Evolutionary conservation across 441 rosid genomes (phyloP).

Genomic region (Populus hybrid): DNA sequence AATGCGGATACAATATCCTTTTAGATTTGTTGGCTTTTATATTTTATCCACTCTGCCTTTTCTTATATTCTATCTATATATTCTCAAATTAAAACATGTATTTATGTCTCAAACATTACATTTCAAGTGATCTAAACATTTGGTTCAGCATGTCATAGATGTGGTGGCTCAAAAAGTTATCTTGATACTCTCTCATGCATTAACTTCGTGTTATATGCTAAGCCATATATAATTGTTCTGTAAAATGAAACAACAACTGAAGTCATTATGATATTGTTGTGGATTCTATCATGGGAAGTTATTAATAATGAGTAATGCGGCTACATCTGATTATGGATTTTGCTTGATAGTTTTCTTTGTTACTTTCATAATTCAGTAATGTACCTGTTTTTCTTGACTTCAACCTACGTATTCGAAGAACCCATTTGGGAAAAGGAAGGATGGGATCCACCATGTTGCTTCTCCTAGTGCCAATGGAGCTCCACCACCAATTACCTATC

Average conservation of each 20-base stretch:
- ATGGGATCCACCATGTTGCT: constrained; percentile 48
- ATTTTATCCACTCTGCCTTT: background rate
- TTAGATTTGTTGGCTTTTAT: constrained; percentile 10
- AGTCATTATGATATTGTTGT: background rate
- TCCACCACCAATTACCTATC: constrained; percentile 66
- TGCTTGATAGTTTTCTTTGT: background rate
- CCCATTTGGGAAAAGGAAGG: constrained; percentile 95
- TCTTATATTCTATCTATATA: background rate
- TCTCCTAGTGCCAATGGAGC: constrained; percentile 80
- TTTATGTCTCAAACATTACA: background rate
- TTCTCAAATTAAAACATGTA: background rate
- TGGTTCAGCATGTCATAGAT: background rate
- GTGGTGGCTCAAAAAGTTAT: background rate
- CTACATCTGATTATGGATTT: background rate
- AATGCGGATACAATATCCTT: constrained; percentile 99
- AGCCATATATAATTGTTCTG: background rate
- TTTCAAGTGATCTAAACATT: background rate
- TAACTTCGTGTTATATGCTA: background rate
- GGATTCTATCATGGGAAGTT: background rate
- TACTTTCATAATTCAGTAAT: constrained; percentile 1
- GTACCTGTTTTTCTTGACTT: constrained; percentile 44
- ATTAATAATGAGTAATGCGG: background rate
- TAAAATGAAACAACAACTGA: background rate
- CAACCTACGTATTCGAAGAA: constrained; percentile 81
- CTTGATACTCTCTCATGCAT: background rate